These are phyloP conservation scores for Narthecium ossifragum DNA, from an alignment of 106 monocot genomes.

Conservation along the genomic window DNA sequence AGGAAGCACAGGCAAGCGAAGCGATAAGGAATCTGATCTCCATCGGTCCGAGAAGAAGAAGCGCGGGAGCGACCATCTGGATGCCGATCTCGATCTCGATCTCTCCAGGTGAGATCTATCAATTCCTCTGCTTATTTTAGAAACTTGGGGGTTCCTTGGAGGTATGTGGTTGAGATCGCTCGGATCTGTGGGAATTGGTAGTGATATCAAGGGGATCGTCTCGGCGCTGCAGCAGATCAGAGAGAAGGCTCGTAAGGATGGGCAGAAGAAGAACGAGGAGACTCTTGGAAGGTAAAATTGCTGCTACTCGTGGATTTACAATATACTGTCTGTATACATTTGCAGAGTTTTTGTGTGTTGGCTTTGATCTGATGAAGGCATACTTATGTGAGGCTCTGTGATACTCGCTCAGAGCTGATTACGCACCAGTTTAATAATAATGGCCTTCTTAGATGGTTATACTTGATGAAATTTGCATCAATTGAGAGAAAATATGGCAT, in stretches of 20 bases:
- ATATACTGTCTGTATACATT: background rate
- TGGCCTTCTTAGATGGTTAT: no score
- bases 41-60: conserved; percentile 36
- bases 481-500: no score
- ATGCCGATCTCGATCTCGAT: conserved; percentile 46
- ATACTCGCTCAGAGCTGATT: background rate
- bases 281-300: conserved; percentile 41
- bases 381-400: background rate
- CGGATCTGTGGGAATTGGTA: conserved; percentile 14
- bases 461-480: no score
- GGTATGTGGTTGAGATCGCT: background rate
- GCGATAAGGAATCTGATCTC: conserved; percentile 17
- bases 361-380: no score
- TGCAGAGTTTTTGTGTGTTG: background rate
- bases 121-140: background rate
- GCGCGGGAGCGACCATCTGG: conserved; percentile 17
- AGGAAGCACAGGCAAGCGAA: conserved; percentile 36
- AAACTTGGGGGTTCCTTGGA: background rate
- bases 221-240: conserved; percentile 64
- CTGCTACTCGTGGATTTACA: background rate
- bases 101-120: conserved; percentile 35
- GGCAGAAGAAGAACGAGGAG: conserved; percentile 67
- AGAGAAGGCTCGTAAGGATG: conserved; percentile 82
- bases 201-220: conserved; percentile 73
- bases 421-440: no score